Base-by-base conservation (phyloP, 371 early-diverging fungal genomes). In the Lichtheimia hyalospora region DNA sequence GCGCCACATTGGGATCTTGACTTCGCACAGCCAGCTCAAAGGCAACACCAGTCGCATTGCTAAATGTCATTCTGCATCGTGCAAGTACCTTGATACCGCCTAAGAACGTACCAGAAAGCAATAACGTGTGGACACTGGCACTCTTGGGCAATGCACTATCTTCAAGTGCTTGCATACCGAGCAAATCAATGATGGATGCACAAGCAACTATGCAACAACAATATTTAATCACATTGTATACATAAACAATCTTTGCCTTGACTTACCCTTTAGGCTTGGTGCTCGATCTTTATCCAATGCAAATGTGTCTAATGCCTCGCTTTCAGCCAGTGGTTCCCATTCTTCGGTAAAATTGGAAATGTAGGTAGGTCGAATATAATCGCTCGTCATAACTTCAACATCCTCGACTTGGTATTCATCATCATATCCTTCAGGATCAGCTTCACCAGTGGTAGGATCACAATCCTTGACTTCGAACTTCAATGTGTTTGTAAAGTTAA, bases 361-460 rank as follows among this genome's bases (percentile, higher is more conserved):
- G 61, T 91, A 92, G 3, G 89, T 84, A n/a, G 96, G 90, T 28
- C 89, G 83, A 67, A 97, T 88, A 71, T 94, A 97, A 77, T 97
- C 97, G 39, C 88, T 91, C 3, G 89, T 85, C 10, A 83, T 65
- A 24, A 96, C 68, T 18, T 97, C 95, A 24, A 94, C 76, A 27
- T 92, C 91, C 67, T 98, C 99, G 20, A 96, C 87, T 70, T 82
- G 83, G 72, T 96, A 97, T 73, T 96, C 96, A 66, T 96, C 97
- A 51, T 96, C 96, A 58, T 92, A 96, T 12, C 98, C 98, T 64
- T 90, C 89, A 34, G 92, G 92, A 62, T 94, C 93, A 5, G 93
- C 87, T 68, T 95, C 95, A 25, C 90, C 91, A 13, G 92, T 92
- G 12, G 86, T 81, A 34, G 98, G 96, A 70, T 97, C 99, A 70